Conservation (phyloP, 441 rosid genomes). For the Daphne laureola region DNA sequence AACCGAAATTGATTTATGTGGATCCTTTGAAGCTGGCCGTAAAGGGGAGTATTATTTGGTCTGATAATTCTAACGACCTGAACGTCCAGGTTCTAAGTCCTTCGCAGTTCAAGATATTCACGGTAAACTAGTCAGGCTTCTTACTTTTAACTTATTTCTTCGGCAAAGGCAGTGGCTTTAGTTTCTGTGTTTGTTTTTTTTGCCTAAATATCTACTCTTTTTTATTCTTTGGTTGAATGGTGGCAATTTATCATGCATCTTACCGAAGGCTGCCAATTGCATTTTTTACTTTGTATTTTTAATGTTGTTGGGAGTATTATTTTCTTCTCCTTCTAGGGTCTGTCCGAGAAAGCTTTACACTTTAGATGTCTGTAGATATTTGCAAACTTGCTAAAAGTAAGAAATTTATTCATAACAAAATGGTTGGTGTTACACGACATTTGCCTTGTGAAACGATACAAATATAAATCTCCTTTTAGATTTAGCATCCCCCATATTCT, state of each 20-base stretch:
- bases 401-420: too few species aligned
- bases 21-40: conserved; percentile 84
- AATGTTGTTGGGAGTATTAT: too few species aligned
- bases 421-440: too few species aligned
- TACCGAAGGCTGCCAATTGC: conserved; percentile 8
- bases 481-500: too few species aligned
- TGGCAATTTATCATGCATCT: neutral
- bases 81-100: conserved; percentile 71
- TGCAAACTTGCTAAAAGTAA: too few species aligned
- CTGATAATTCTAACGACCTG: conserved; percentile 82
- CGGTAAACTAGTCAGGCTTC: conserved; percentile 36
- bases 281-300: neutral
- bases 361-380: too few species aligned
- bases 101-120: conserved; percentile 82
- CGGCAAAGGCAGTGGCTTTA: neutral
- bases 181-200: neutral
- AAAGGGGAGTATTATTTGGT: conserved; percentile 92
- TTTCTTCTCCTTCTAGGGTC: too few species aligned
- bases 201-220: neutral
- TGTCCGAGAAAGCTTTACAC: too few species aligned
- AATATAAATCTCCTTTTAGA: too few species aligned
- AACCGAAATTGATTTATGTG: conserved; percentile 83
- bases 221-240: neutral
- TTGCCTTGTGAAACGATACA: too few species aligned
- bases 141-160: too few species aligned